These are phyloP conservation scores for Phytophthora citrophthora DNA, from an alignment of 352 stramenopile genomes.

Conservation along the genomic window DNA sequence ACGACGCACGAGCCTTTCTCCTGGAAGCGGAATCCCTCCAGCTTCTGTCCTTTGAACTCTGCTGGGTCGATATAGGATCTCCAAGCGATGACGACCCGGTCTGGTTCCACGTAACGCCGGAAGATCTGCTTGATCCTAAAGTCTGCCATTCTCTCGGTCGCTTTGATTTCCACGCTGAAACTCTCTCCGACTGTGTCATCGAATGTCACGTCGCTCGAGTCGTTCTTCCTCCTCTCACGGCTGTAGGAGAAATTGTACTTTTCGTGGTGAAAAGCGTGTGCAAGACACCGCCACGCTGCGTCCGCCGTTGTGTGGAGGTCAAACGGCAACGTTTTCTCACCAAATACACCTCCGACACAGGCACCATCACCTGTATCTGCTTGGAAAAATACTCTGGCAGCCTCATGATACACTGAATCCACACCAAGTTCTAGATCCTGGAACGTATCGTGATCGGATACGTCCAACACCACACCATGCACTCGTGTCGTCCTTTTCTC, in stretches of 20 bases:
- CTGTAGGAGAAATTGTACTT: conserved; percentile 45
- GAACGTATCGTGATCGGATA: conserved; percentile 37
- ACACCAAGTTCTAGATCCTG: conserved; percentile 38
- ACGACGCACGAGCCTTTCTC: conserved; percentile 69
- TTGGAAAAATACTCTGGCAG: conserved; percentile 37
- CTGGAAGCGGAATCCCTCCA: conserved; percentile 57
- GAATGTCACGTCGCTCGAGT: conserved; percentile 1
- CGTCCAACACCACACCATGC: conserved; percentile 29
- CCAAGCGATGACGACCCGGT: conserved; percentile 69
- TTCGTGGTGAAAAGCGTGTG: conserved; percentile 37
- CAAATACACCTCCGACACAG: conserved; percentile 40
- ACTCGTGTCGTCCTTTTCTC: conserved; percentile 38
- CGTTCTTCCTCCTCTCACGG: conserved; percentile 20
- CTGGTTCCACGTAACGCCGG: conserved; percentile 55
- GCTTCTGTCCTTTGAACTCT: conserved; percentile 52
- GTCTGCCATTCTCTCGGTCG: conserved; percentile 45
- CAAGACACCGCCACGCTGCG: conserved; percentile 51
- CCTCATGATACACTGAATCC: conserved; percentile 45
- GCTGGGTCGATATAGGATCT: conserved; percentile 59
- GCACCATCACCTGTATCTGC: conserved; percentile 9
- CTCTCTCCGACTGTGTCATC: conserved; percentile 69
- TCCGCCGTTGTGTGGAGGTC: conserved; percentile 37
- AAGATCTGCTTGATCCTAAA: conserved; percentile 70
- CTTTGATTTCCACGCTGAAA: conserved; percentile 60
- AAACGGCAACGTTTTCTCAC: conserved; percentile 55